phyloP scores from a whole-genome alignment of 805 yeast genomes.

The Metschnikowia hibisci region DNA sequence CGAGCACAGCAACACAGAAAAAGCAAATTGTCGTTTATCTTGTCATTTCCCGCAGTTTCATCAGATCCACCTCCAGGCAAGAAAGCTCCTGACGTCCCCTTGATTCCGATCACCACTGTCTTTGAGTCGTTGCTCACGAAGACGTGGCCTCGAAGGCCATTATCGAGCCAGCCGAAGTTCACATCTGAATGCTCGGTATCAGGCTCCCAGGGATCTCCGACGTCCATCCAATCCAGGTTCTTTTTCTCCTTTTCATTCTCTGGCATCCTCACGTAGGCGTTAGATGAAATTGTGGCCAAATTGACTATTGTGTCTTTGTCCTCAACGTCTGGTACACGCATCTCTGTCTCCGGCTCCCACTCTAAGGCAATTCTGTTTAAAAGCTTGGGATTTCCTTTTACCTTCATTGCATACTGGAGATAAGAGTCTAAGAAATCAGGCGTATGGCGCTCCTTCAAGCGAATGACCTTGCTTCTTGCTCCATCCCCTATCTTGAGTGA shows the following conservation, averaged over 20 bases:
- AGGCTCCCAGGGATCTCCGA: constrained; percentile 48
- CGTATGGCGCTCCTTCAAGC: constrained; percentile 36
- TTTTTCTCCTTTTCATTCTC: constrained; percentile 42
- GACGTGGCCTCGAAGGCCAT: constrained; percentile 87
- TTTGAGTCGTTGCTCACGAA: constrained; percentile 58
- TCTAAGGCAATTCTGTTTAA: constrained; percentile 46
- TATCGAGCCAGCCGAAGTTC: constrained; percentile 82
- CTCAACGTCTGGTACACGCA: constrained; percentile 66
- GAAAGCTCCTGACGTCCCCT: constrained; percentile 88
- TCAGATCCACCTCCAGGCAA: constrained; percentile 45
- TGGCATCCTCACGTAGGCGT: constrained; percentile 84
- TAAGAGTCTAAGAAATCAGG: constrained; percentile 69
- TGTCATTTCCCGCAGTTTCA: constrained; percentile 79
- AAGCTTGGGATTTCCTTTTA: constrained; percentile 34
- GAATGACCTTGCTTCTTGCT: constrained; percentile 18
- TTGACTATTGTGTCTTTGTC: constrained; percentile 72
- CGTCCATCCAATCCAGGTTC: constrained; percentile 82
- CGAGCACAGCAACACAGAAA: constrained; percentile 97
- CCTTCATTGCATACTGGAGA: constrained; percentile 50
- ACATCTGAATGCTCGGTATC: constrained; percentile 51
- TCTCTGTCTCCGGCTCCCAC: constrained; percentile 53
- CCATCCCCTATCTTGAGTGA: constrained; percentile 27
- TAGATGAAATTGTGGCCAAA: constrained; percentile 80
- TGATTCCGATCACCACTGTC: constrained; percentile 72
- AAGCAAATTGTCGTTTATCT: constrained; percentile 78